Evolutionary conservation across 129 eudicot species (phyloP).

Genomic region (Tagetes erecta): DNA sequence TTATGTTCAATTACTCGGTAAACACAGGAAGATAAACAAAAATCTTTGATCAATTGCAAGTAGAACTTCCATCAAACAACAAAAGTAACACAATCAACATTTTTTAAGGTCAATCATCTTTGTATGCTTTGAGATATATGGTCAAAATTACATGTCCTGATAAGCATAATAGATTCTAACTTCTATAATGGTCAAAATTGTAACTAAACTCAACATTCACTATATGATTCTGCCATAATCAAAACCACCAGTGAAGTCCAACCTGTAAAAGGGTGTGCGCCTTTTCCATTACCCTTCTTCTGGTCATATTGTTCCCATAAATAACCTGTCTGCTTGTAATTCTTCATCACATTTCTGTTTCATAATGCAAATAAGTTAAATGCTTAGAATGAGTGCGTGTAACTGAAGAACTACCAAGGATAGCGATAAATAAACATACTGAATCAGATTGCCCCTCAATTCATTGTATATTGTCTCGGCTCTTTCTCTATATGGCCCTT

Average conservation of each 20-base stretch:
- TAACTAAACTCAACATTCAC: constrained; percentile 40
- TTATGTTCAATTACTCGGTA: no score
- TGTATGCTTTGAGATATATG: background rate
- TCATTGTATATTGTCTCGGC: constrained; percentile 72
- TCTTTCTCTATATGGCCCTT: constrained; percentile 81
- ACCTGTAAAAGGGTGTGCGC: constrained; percentile 84
- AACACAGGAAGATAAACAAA: no score
- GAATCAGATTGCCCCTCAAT: constrained; percentile 70
- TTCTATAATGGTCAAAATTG: constrained; percentile 28
- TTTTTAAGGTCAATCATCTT: background rate
- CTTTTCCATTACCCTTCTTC: constrained; percentile 86
- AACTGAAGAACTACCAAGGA: background rate
- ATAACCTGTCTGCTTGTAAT: constrained; percentile 69
- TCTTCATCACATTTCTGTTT: constrained; percentile 73
- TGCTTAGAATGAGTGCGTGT: background rate
- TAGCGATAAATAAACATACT: constrained; percentile 39
- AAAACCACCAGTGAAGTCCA: constrained; percentile 84
- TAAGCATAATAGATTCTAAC: background rate
- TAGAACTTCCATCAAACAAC: background rate
- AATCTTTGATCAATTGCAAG: no score
- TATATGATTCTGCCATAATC: constrained; percentile 83
- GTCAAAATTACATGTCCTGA: background rate
- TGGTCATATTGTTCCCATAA: constrained; percentile 98
- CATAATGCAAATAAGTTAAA: background rate
- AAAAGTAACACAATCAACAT: background rate